Percentiles rank a stretch among this genome's conserved stretches.
phyloP scores from a whole-genome alignment of 352 stramenopile species.

The Phytophthora citricola region DNA sequence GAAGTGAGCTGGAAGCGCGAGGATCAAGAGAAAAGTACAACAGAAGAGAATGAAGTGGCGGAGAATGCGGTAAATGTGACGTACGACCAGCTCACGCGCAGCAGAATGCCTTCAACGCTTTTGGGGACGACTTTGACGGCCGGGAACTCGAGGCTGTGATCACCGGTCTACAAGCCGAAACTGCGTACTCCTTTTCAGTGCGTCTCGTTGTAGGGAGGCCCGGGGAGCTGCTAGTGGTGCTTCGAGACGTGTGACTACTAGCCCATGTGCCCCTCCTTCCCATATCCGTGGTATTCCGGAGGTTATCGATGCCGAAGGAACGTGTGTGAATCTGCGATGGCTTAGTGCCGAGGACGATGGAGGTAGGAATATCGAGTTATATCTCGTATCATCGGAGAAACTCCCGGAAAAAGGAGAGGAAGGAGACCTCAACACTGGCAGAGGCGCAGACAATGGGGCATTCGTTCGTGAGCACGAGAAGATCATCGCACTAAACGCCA shows the following conservation, averaged over 20 bases:
- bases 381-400: conserved; percentile 39
- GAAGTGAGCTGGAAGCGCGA: conserved; percentile 64
- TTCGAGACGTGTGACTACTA: conserved; percentile 54
- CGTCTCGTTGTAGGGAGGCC: conserved; percentile 68
- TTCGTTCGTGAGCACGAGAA: conserved; percentile 33
- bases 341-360: conserved; percentile 63
- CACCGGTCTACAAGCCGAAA: conserved; percentile 56
- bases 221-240: conserved; percentile 58
- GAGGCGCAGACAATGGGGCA: conserved; percentile 27
- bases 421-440: conserved; percentile 24
- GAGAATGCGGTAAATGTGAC: conserved; percentile 61
- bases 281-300: conserved; percentile 50
- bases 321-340: conserved; percentile 64
- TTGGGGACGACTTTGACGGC: conserved; percentile 84
- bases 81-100: conserved; percentile 56
- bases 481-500: conserved; percentile 36
- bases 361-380: conserved; percentile 53
- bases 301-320: conserved; percentile 21
- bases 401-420: conserved; percentile 26
- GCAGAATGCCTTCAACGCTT: conserved; percentile 60
- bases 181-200: conserved; percentile 73
- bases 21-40: conserved; percentile 6
- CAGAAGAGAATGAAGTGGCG: conserved; percentile 5
- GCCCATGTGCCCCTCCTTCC: conserved; percentile 45
- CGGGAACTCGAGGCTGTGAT: conserved; percentile 72